A percentile compares a stretch with the other conserved stretches of the same genome.
Conservation (phyloP, 2,329 filamentous ascomycete species). For the Exophiala alcalophila region DNA sequence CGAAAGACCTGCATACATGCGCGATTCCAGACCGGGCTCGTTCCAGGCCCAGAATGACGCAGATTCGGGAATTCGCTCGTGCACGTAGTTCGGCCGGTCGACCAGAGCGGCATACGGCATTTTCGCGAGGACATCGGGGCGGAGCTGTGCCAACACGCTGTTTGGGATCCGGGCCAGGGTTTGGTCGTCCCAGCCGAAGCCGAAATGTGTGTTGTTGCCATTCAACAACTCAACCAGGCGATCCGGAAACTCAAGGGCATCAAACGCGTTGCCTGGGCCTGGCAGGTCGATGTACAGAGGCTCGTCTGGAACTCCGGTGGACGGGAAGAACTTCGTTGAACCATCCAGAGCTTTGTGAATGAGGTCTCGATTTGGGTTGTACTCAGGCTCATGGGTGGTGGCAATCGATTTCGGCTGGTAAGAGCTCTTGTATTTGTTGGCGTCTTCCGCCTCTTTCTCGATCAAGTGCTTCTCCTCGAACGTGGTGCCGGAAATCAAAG, state of each 20-base stretch:
- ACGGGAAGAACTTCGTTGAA: not conserved
- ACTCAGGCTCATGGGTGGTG: too few relatives aligned
- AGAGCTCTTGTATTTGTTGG: too few relatives aligned
- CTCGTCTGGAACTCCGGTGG: slow-evolving; percentile 1
- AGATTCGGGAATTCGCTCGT: slow-evolving; percentile 4
- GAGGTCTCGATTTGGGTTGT: slow-evolving; percentile 1
- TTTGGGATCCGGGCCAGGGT: slow-evolving; percentile 11
- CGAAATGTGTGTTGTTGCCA: slow-evolving; percentile 1
- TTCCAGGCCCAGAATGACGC: slow-evolving; percentile 8
- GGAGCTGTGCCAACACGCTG: slow-evolving; percentile 2
- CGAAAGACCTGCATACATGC: too few relatives aligned
- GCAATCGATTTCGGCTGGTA: too few relatives aligned
- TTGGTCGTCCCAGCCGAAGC: slow-evolving; percentile 9
- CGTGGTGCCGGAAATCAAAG: slow-evolving; percentile 24
- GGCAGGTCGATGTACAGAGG: slow-evolving; percentile 17
- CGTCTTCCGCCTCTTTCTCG: slow-evolving; percentile 8
- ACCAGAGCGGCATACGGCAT: slow-evolving; percentile 13
- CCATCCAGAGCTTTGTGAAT: slow-evolving; percentile 7
- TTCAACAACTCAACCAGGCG: slow-evolving; percentile 20
- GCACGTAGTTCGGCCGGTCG: slow-evolving; percentile 3
- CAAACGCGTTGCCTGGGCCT: slow-evolving; percentile 14
- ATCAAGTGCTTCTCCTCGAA: slow-evolving; percentile 10
- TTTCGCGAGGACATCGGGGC: slow-evolving; percentile 7
- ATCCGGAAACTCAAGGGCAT: slow-evolving; percentile 19
- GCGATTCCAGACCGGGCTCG: too few relatives aligned